phyloP scores from a whole-genome alignment of 2,329 filamentous ascomycete genomes.

The Verticillium dahliae region DNA sequence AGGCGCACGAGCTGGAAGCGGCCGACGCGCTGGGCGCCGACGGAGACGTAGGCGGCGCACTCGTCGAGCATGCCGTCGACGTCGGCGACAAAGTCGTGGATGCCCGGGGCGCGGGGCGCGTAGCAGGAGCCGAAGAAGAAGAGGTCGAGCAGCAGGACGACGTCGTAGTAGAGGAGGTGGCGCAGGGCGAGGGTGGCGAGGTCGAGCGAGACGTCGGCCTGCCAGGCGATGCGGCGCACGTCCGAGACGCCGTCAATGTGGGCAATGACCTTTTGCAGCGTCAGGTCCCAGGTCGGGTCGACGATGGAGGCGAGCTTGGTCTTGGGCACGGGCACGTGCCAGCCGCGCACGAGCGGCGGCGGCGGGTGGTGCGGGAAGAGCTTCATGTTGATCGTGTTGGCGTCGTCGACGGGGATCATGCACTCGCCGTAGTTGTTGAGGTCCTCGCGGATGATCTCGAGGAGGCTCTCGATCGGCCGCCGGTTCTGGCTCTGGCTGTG shows the following conservation, averaged over 20 bases:
- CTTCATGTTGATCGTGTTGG: conserved; percentile 94
- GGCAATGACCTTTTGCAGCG: conserved; percentile 70
- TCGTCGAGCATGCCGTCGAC: conserved; percentile 72
- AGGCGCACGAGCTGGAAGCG: conserved; percentile 70
- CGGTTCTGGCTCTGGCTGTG: conserved; percentile 19
- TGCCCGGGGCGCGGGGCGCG: conserved; percentile 66
- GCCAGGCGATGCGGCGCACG: conserved; percentile 76
- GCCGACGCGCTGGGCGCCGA: conserved; percentile 34
- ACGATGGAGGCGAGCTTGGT: conserved; percentile 59
- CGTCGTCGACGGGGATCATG: conserved; percentile 94
- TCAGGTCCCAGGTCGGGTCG: conserved; percentile 67
- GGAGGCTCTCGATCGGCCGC: conserved; percentile 72
- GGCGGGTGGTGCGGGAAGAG: conserved; percentile 77
- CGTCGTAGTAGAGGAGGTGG: conserved; percentile 90
- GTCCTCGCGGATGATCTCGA: conserved; percentile 78
- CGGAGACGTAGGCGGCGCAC: conserved; percentile 77
- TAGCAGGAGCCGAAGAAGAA: conserved; percentile 94
- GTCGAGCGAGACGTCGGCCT: conserved; percentile 79
- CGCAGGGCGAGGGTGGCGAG: conserved; percentile 81
- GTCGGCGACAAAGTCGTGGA: conserved; percentile 75
- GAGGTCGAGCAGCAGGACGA: conserved; percentile 82
- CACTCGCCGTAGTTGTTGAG: conserved; percentile 96
- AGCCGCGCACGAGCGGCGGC: conserved; percentile 72
- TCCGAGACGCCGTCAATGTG: conserved; percentile 89
- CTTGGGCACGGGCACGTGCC: conserved; percentile 82